Base-by-base conservation (phyloP, 768 basidiomycete species). In the Boletus rufocinnamomeus region DNA sequence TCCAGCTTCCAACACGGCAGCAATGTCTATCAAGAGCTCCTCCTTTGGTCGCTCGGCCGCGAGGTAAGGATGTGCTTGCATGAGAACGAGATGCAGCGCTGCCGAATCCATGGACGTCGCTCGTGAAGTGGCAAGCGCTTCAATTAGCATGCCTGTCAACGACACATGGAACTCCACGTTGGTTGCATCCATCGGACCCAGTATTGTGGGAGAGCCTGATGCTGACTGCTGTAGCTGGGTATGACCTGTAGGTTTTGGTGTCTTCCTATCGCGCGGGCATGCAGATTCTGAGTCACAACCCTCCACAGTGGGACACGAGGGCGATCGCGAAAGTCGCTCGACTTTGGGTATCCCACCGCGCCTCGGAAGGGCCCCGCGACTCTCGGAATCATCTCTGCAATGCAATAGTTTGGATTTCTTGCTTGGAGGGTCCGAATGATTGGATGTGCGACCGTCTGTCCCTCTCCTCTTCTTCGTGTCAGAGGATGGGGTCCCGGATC, bases 101-200 rank as follows among this genome's bases (percentile, higher is more conserved):
- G 82, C 79, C 2, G 80, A 76, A 21, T 87, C 78, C 61, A 89
- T 74, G 21, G 84, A 84, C 1, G 87, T 87, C 21, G 88, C 87
- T 23, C 89, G 83, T 4, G 88, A 86, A n/a, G 82, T 80, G 14
- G 87, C 88, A 71, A 91, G 78, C 38, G 80, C 80, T 74, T 89
- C 87, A 61, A 90, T 82, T 2, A 90, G 72, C 81, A 89, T 80
- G 3, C 88, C 88, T 50, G 79, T 80, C 25, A 88, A 69, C 63
- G 86, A 84, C 0, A 67, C 64, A 58, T 78, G 77, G 11, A 65
- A 65, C 41, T 65, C 65, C 2, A n/a, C 50, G n/a, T 62, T 44
- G 27, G 32, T 47, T 14, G 72, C 53, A 43, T 72, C 54, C 17
- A 66, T 46, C 8, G 58, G 27, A 19, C 38, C 56, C 23, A 54